Evolutionary conservation across 257 asterid genomes (phyloP).

Genomic region (Solanum pimpinellifolium): DNA sequence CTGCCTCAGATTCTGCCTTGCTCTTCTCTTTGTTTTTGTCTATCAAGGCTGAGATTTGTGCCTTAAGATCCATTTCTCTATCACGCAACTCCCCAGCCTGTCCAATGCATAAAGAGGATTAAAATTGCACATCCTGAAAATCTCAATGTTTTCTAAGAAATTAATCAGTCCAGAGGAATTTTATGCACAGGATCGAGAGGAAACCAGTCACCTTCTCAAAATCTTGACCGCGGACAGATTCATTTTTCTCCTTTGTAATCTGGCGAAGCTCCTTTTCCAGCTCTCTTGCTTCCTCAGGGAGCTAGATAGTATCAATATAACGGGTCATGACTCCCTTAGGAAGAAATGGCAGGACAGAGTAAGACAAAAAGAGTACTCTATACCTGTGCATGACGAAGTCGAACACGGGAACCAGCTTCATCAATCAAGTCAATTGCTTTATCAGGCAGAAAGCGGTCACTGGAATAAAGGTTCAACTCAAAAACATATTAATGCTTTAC

Average conservation of each 20-base stretch:
- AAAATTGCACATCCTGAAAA: background rate
- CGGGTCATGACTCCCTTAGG: background rate
- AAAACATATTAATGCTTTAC: background rate
- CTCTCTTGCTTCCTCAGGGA: slow-evolving; percentile 96
- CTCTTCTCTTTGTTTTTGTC: slow-evolving; percentile 92
- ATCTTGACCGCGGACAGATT: slow-evolving; percentile 85
- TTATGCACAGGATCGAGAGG: background rate
- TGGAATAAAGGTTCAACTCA: slow-evolving; percentile 3
- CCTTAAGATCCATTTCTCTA: slow-evolving; percentile 88
- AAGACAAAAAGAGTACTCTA: background rate
- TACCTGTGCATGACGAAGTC: slow-evolving; percentile 5
- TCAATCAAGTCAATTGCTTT: slow-evolving; percentile 48
- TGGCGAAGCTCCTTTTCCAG: slow-evolving; percentile 91
- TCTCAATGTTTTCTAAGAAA: background rate
- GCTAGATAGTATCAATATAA: slow-evolving; percentile 28
- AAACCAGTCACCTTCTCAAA: slow-evolving; percentile 63
- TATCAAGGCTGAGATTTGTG: slow-evolving; percentile 67
- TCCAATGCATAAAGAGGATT: background rate
- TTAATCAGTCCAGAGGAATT: background rate
- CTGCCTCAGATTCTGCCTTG: slow-evolving; percentile 18
- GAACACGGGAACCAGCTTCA: slow-evolving; percentile 42
- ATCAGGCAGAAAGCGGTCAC: slow-evolving; percentile 38
- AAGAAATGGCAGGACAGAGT: background rate
- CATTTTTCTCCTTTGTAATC: slow-evolving; percentile 92
- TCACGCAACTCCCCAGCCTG: slow-evolving; percentile 96